Base-by-base conservation (phyloP, 306 rosid genomes). In the Carpinus fangiana region DNA sequence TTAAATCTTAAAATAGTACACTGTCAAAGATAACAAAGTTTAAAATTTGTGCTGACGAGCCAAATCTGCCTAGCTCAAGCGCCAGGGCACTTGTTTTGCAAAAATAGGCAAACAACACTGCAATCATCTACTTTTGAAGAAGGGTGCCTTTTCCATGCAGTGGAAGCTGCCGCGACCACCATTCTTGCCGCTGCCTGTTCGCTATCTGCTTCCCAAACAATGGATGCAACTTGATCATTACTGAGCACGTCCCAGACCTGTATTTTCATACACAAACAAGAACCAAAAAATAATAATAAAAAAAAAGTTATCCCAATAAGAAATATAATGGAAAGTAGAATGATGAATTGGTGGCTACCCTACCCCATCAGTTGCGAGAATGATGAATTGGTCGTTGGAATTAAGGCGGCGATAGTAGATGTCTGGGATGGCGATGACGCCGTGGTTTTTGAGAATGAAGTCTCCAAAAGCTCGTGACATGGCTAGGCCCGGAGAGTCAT, bases 381-480 rank as follows among this genome's bases (percentile, higher is more conserved):
- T 76, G 43, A 93, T 36, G 81, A 91, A 93, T 43, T 75, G 89
- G 61, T 91, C 90, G 2, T 31, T 45, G 79, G 90, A 68, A 66
- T 87, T 74, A 2, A 93, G 74, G 59, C 73, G 80, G 78, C 7
- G 90, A 77, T 73, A 74, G 14, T 83, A 82, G 87, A 93, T 71
- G 13, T 84, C 88, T 3, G 98, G 98, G 61, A 59, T 48, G 77
- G 90, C 88, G 70, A 84, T 93, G 71, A 93, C 66, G 79, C 98
- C 96, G 21, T 89, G 73, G 47, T 91, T 85, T 75, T 93, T 93
- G 56, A 93, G 91, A n/a, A 87, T 3, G 43, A 88, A 91, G 76
- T 93, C 98, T 41, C 98, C 98, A 11, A 93, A 87, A 80, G 96
- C 88, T 66, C 94, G 78, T 10, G 98, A 93, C 96, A 90, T 91